phyloP scores from a whole-genome alignment of 495 filamentous ascomycete genomes.

The Aspergillus panamensis region DNA sequence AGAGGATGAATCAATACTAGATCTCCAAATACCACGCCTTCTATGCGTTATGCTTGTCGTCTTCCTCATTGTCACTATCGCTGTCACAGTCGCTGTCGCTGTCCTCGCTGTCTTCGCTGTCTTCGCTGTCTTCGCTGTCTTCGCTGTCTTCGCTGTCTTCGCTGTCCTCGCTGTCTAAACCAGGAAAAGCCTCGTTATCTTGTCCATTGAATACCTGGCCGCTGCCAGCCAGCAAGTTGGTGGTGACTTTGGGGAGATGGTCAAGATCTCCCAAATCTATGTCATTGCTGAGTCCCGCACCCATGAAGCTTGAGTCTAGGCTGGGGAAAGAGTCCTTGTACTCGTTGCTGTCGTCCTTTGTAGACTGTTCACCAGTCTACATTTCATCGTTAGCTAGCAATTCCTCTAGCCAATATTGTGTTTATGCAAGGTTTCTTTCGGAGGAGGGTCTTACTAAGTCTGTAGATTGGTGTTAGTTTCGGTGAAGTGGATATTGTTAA shows the following conservation, averaged over 20 bases:
- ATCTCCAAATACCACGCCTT: no score
- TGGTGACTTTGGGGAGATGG: neutral
- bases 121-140: no score
- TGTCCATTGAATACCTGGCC: neutral
- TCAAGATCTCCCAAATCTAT: constrained; percentile 7
- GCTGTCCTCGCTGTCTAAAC: neutral
- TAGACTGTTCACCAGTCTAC: neutral
- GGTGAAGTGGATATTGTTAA: neutral
- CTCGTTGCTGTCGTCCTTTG: neutral
- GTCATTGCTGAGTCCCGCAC: neutral
- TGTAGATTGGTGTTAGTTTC: neutral
- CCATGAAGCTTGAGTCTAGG: constrained; percentile 12
- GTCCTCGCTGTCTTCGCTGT: no score
- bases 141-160: no score
- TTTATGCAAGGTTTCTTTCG: neutral
- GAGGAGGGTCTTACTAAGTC: neutral
- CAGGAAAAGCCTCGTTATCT: neutral
- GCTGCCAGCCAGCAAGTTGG: constrained; percentile 3
- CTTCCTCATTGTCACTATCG: no score
- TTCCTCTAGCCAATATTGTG: neutral
- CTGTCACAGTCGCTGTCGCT: no score
- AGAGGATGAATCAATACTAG: no score
- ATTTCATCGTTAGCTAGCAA: neutral
- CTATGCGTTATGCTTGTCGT: no score
- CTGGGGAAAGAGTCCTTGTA: neutral